Evolutionary conservation across 352 stramenopile species (phyloP), one percentile per base, ranked within the genome.

Genomic region (Phytophthora idaei): DNA sequence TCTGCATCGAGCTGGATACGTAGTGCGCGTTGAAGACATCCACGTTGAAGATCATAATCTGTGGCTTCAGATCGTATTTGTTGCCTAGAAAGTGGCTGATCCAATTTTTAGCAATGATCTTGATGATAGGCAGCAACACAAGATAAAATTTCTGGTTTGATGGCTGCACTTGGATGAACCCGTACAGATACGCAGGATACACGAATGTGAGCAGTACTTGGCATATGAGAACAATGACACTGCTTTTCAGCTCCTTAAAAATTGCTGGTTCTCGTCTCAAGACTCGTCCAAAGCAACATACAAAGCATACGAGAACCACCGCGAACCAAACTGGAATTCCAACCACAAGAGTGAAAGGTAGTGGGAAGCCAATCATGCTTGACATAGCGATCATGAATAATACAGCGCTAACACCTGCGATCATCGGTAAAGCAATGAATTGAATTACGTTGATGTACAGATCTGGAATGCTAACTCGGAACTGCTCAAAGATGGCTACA

Each of bases 1-100:
- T 61, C 54, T 61, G 54, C 54, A 52, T 61, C 28, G 54, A 61
- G 21, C 54, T 52, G 28, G 54, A 51, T 2, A 61, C 54, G 39
- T 61, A 61, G 0, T 52, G 42, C 41, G 54, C 54, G 17, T 52
- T 61, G 41, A 61, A 61, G 3, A 61, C 42, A 11, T 61, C 54
- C 10, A 53, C 54, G n/a, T 52, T 61, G 31, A 61, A 61, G 21
- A 61, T 44, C 9, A 61, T 52, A 15, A 61, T 42, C n/a, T 61
- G 54, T 7, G 54, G 54, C 39, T 42, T 61, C n/a, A 61, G 42
- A 51, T 61, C 54, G 17, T 42, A 61, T 25, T 61, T 61, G 4
- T 8, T 52, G n/a, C 17, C 54, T 21, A 61, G 27, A 25, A 44
- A 52, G 15, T 52, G 29, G 21, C 54, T 15, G 15, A 61, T 51